Conservation (phyloP, 2,329 filamentous ascomycete species). For the Trichoderma atroviride region DNA sequence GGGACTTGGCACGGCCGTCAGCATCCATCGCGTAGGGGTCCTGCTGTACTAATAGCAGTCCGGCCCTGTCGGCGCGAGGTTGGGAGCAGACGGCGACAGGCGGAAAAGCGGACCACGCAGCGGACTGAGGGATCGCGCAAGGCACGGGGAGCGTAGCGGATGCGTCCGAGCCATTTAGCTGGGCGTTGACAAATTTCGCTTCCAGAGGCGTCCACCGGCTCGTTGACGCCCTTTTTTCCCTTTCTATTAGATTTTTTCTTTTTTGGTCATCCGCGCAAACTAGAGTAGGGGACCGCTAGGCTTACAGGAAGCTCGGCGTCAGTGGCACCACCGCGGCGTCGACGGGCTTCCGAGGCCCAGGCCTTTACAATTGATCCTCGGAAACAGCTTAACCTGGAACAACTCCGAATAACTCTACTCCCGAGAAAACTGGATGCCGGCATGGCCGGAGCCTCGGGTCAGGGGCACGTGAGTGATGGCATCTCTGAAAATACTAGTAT, state of each 20-base stretch:
- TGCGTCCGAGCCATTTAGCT: constrained; percentile 3
- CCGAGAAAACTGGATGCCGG: not conserved
- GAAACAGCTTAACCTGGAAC: constrained; percentile 16
- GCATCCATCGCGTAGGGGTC: not conserved
- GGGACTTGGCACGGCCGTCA: not conserved
- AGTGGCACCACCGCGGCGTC: constrained; percentile 20
- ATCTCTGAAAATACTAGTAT: not conserved
- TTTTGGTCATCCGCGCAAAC: not conserved
- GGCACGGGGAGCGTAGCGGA: constrained; percentile 13
- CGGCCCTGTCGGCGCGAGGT: constrained; percentile 21
- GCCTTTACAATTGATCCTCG: not conserved
- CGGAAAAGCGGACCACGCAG: constrained; percentile 2
- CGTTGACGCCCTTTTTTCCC: not conserved
- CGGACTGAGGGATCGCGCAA: constrained; percentile 19
- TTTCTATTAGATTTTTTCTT: not conserved
- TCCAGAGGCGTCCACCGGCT: not conserved
- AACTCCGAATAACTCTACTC: not conserved
- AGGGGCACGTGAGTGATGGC: constrained; percentile 2
- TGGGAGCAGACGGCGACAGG: constrained; percentile 10
- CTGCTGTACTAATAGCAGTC: constrained; percentile 1
- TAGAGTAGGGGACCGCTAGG: not conserved
- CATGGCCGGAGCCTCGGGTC: constrained; percentile 14
- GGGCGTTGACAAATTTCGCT: constrained; percentile 6
- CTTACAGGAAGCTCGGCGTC: constrained; percentile 9
- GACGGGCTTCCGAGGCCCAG: constrained; percentile 14